phyloP scores from a whole-genome alignment of 257 asterid species.

The Capsicum chinense region DNA sequence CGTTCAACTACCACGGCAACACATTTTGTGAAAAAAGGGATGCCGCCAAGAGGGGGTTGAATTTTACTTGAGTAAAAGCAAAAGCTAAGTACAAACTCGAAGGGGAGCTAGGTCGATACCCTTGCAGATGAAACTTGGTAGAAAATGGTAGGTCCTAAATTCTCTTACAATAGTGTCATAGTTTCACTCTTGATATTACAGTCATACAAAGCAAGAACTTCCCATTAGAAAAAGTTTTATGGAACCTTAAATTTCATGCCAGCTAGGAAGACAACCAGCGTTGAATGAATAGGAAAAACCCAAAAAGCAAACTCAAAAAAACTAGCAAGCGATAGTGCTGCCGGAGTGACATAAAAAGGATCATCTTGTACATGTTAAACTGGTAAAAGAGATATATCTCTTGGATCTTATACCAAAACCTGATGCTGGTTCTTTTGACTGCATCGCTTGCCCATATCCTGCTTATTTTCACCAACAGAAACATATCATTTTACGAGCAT shows the following conservation, averaged over 20 bases:
- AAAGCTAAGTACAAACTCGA: neutral
- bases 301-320: neutral
- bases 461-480: neutral
- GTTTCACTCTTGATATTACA: neutral
- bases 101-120: neutral
- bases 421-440: neutral
- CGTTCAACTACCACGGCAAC: neutral
- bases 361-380: neutral
- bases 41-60: neutral
- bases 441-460: neutral
- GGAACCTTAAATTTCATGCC: neutral
- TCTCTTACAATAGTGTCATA: neutral
- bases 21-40: neutral
- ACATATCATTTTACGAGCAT: slow-evolving; percentile 40
- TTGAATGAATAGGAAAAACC: neutral
- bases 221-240: neutral
- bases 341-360: neutral
- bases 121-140: neutral
- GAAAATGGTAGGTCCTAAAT: slow-evolving; percentile 3
- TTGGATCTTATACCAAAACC: neutral
- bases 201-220: neutral
- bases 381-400: neutral
- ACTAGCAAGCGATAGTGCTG: neutral
- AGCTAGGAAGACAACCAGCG: neutral
- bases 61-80: neutral